Base-by-base conservation (phyloP, 768 basidiomycete genomes). In the Thelephora ganbajun region DNA sequence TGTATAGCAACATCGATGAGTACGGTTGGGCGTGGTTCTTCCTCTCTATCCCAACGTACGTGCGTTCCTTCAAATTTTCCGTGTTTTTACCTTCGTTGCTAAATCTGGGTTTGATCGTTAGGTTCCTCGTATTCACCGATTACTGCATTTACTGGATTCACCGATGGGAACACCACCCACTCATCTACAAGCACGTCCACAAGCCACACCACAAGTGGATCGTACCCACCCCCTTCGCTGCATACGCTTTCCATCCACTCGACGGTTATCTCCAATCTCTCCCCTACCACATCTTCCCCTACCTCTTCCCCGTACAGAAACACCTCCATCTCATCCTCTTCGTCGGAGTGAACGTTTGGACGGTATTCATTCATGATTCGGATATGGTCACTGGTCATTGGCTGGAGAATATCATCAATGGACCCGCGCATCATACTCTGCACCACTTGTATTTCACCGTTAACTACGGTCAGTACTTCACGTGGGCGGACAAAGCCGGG, bases 121-220 rank as follows among this genome's bases (percentile, higher is more conserved):
- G 80, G 50, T 92, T 85, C 72, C 60, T 93, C 50, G 52, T 84
- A 16, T 87, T 89, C 63, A 99, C 94, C 14, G 96, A 99, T 64
- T 87, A 90, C 56, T 69, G 73, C 56, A 88, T 99, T 53, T 99
- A 99, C 62, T 97, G 93, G 92, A 70, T 94, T n/a, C 96, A 99
- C 60, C 80, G 96, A 20, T 72, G 73, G 66, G 70, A 94, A 48
- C 96, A 99, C 60, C 68, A 83, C 50, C 94, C 94, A 1, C 47
- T 71, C 35, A 55, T 96, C 49, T 99, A 99, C 72, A 98, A 94
- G 62, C 66, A 72, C 48, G 57, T 99, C 42, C 96, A 99, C 65
- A 99, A 99, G 64, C 92, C 94, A 1, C 96, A 99, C 62, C 96
- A 99, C 74, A 93, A 88, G 65, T 99, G 96, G 96, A 70, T 98